Base-by-base conservation (phyloP, 2,329 filamentous ascomycete genomes). In the Venturiaceae sp. region DNA sequence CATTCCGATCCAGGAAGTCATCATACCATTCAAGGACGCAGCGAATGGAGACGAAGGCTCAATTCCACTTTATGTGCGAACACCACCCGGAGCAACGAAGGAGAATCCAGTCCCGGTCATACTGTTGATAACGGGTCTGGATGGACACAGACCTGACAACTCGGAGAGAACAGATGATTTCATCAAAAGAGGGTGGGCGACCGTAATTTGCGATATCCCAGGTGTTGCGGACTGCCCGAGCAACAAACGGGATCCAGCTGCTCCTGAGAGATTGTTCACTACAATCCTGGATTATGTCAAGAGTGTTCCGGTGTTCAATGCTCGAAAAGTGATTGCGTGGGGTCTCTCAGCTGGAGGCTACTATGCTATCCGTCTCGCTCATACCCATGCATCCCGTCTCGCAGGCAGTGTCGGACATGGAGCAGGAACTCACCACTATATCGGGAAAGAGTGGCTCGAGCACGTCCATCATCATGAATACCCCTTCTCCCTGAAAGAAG, bases 171-270 rank as follows among this genome's bases (percentile, higher is more conserved):
- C 77, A 44, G 74, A 86, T 55, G 83, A 85, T 70, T 85, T 87
- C 64, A 70, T 85, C 5, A 68, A 74, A 1, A 79, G 84, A 44
- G 84, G 84, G 3, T 88, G 84, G 84, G 84, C 76, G 1, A 74
- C 73, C 9, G 76, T 88, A 2, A 79, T 85, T 26, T 77, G 77
- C 8, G 85, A 88, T 69, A 85, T 86, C 58, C 83, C 83, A 0
- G 84, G 84, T 0, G 86, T 84, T 1, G 85, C 83, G 5, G 85
- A 88, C 67, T 87, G 80, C 60, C 85, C 85, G 0, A 82, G 84
- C 0, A 82, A 85, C 62, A 75, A 82, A 32, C 73, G 75, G 0
- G 85, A 88, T 65, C 80, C 85, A 0, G 68, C 71, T 3, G 78
- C 77, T 1, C 74, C 82, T 0, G 86, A 88, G 65, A 75, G 85